Evolutionary conservation across 257 asterid genomes (phyloP).

Genomic region (Solanum sejunctum): DNA sequence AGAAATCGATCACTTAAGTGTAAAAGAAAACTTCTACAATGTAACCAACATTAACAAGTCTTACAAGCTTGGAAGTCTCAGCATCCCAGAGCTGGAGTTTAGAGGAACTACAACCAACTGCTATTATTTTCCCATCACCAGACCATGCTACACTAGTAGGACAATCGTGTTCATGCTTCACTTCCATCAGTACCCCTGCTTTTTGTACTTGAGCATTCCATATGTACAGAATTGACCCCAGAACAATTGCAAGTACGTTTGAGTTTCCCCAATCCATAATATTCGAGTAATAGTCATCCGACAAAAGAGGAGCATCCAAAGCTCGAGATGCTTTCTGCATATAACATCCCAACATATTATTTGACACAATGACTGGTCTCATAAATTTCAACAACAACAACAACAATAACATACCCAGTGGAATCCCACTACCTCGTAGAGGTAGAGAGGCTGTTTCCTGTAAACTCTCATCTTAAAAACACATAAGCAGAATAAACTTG

Average conservation of each 20-base stretch:
- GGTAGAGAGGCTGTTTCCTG: too few relatives aligned
- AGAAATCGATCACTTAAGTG: not conserved
- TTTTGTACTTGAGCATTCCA: constrained; percentile 30
- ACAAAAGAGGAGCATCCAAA: constrained; percentile 49
- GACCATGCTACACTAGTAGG: constrained; percentile 72
- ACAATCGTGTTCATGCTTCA: constrained; percentile 13
- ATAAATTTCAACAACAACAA: not conserved
- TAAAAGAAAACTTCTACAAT: not conserved
- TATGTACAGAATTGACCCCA: constrained; percentile 33
- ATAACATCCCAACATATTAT: not conserved
- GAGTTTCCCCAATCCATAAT: constrained; percentile 68
- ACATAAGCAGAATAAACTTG: too few relatives aligned
- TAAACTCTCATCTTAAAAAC: too few relatives aligned
- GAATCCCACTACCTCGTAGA: too few relatives aligned
- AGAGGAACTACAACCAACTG: constrained; percentile 39
- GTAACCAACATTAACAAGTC: not conserved
- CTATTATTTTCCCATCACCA: constrained; percentile 33
- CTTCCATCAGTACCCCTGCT: constrained; percentile 13
- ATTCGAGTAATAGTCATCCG: constrained; percentile 48
- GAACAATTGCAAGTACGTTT: constrained; percentile 47
- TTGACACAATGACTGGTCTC: not conserved
- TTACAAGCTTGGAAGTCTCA: constrained; percentile 49
- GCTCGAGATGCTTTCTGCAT: constrained; percentile 31
- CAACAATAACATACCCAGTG: too few relatives aligned
- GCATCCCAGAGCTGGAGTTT: constrained; percentile 44